These are phyloP conservation scores for Aureobasidium vineae DNA, from an alignment of 2,329 filamentous ascomycete species.

Conservation along the genomic window DNA sequence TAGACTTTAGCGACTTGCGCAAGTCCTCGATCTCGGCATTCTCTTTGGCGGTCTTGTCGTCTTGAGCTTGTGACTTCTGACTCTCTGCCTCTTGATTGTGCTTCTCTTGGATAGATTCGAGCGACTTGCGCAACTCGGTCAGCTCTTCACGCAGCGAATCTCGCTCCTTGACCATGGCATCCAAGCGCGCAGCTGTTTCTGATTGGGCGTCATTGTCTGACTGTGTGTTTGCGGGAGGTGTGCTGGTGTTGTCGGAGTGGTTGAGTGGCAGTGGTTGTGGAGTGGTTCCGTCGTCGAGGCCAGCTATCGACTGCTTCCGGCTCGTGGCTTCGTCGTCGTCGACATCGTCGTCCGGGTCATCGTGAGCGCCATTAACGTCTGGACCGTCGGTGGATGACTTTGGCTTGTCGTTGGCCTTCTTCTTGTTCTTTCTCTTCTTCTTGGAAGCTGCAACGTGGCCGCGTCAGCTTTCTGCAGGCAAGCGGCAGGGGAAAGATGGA, in stretches of 20 bases:
- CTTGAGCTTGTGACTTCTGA: not conserved
- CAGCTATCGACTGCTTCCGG: slow-evolving; percentile 15
- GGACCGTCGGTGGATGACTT: slow-evolving; percentile 41
- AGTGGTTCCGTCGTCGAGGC: slow-evolving; percentile 12
- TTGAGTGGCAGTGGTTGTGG: slow-evolving; percentile 29
- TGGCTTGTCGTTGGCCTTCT: slow-evolving; percentile 51
- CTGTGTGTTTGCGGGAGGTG: not conserved
- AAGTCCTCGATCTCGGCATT: slow-evolving; percentile 68
- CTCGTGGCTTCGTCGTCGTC: slow-evolving; percentile 37
- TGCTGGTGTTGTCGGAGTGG: slow-evolving; percentile 9
- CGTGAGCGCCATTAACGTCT: slow-evolving; percentile 39
- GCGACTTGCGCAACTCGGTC: slow-evolving; percentile 73
- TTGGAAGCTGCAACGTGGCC: slow-evolving; percentile 43
- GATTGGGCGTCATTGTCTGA: slow-evolving; percentile 25
- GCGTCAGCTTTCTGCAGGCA: slow-evolving; percentile 26
- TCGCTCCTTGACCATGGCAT: slow-evolving; percentile 77
- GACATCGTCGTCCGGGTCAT: slow-evolving; percentile 40
- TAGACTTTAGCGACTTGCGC: slow-evolving; percentile 74
- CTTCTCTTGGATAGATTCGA: slow-evolving; percentile 75
- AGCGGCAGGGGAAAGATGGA: not conserved
- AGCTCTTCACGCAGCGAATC: slow-evolving; percentile 78
- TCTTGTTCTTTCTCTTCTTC: slow-evolving; percentile 60
- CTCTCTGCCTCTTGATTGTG: slow-evolving; percentile 59
- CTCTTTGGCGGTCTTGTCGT: slow-evolving; percentile 37
- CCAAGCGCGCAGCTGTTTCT: slow-evolving; percentile 52